Base-by-base conservation (phyloP, 306 rosid species). In the Vicia villosa region DNA sequence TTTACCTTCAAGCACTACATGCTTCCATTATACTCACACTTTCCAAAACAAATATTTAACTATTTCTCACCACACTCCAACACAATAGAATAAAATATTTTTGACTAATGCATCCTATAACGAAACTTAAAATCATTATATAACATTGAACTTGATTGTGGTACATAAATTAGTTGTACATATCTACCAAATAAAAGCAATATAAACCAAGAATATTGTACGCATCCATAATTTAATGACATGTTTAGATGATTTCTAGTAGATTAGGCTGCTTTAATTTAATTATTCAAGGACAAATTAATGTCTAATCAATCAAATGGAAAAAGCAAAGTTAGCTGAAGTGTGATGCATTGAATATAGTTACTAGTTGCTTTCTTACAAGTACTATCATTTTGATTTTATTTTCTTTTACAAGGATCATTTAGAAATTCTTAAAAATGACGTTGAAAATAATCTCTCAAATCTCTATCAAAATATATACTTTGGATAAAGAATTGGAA, bases 301-400 rank as follows among this genome's bases (percentile, higher is more conserved):
- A 54, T 22, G 66, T 60, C 65, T 56, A 47, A 62, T 70, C 75
- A 70, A 47, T 46, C 59, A 68, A 72, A 56, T 77, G 56, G 51
- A 49, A 73, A 62, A 73, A 66, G 69, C 6, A 5, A 66, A 64
- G 43, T 51, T 28, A 22, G 69, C 34, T 66, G 38, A 74, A 66
- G 77, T 22, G 45, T 49, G 70, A 69, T 77, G 70, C 83, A 80
- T 67, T 66, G 83, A 52, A 77, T 61, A 68, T 59, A 20, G 15
- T 24, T 2, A n/a, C n/a, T n/a, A 40, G 37, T 43, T 68, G 42
- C 74, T 59, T 69, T 83, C 58, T 73, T 83, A 42, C 2, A 32
- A 32, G 9, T 32, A 32, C 37, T 32, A 32, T 32, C 37, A 30
- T 30, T 30, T 30, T 30, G 36, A 30, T 30, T 5, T 30, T 5